Evolutionary conservation across 2,329 filamentous ascomycete species (phyloP).

Genomic region (Hortaea sp.): DNA sequence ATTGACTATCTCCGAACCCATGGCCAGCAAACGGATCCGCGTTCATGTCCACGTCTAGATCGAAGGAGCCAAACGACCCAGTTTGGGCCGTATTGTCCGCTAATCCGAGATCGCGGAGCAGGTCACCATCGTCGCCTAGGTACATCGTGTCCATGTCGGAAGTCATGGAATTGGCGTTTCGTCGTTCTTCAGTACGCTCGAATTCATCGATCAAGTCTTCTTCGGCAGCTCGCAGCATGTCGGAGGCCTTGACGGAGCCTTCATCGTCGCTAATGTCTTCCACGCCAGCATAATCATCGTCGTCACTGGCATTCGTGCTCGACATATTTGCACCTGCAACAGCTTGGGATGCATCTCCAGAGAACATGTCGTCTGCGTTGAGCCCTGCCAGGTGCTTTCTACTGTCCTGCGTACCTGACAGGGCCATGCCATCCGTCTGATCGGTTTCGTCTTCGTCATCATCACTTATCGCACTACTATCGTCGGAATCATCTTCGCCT

Average conservation of each 20-base stretch:
- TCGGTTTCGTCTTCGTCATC: slow-evolving; percentile 9
- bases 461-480: slow-evolving; percentile 11
- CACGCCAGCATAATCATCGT: slow-evolving; percentile 22
- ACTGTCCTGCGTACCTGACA: slow-evolving; percentile 17
- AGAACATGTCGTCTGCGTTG: slow-evolving; percentile 6
- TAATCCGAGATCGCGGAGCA: slow-evolving; percentile 3
- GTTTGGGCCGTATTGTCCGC: slow-evolving; percentile 9
- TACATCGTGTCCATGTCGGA: slow-evolving; percentile 16
- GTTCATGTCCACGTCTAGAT: slow-evolving; percentile 13
- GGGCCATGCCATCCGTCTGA: slow-evolving; percentile 21
- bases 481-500: slow-evolving; percentile 12
- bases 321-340: slow-evolving; percentile 8
- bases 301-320: slow-evolving; percentile 2
- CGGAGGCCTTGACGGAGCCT: not conserved
- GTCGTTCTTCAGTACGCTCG: slow-evolving; percentile 12
- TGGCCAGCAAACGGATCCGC: slow-evolving; percentile 22
- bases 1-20: slow-evolving; percentile 11
- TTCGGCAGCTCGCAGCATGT: slow-evolving; percentile 16
- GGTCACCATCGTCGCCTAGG: slow-evolving; percentile 3
- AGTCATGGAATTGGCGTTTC: slow-evolving; percentile 9
- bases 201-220: slow-evolving; percentile 21
- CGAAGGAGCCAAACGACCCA: not conserved
- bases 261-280: slow-evolving; percentile 23
- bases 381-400: slow-evolving; percentile 20
- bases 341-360: slow-evolving; percentile 10